Conservation (phyloP, 1,284 basidiomycete genomes). For the Ganoderma meredithae region DNA sequence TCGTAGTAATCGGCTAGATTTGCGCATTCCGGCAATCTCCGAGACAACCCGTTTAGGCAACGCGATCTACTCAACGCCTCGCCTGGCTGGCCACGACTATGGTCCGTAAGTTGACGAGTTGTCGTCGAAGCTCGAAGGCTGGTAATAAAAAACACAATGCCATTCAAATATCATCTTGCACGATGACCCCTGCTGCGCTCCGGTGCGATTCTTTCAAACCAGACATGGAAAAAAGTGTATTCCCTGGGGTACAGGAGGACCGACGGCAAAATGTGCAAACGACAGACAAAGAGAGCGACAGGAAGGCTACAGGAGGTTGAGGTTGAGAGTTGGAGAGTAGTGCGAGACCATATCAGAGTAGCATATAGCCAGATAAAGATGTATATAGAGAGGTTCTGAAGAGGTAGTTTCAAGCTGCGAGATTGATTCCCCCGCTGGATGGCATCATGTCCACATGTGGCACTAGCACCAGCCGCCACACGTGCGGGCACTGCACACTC, state of each 20-base stretch:
- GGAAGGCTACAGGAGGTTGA: not conserved
- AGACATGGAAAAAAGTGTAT: not conserved
- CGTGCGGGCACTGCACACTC: not conserved
- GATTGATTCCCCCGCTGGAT: not conserved
- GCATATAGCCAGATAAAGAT: not conserved
- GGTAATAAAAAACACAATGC: not conserved
- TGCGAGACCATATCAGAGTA: not conserved
- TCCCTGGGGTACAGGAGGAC: not conserved
- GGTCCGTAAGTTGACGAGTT: not conserved
- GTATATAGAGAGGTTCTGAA: not conserved
- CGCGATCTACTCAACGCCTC: not conserved
- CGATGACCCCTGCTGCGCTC: not conserved
- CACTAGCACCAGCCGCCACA: not conserved
- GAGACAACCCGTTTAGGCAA: not conserved
- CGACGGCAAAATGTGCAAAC: not conserved
- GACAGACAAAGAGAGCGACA: not conserved
- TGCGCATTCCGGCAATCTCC: constrained; percentile 3
- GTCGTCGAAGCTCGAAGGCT: not conserved
- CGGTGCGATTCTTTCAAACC: not conserved
- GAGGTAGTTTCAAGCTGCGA: not conserved
- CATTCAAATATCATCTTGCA: not conserved
- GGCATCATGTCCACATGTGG: not conserved
- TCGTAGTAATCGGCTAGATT: constrained; percentile 4
- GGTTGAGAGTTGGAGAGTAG: not conserved
- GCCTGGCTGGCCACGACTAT: not conserved